Conservation (phyloP, 2,329 filamentous ascomycete species). For the Plenodomus lindquistii region DNA sequence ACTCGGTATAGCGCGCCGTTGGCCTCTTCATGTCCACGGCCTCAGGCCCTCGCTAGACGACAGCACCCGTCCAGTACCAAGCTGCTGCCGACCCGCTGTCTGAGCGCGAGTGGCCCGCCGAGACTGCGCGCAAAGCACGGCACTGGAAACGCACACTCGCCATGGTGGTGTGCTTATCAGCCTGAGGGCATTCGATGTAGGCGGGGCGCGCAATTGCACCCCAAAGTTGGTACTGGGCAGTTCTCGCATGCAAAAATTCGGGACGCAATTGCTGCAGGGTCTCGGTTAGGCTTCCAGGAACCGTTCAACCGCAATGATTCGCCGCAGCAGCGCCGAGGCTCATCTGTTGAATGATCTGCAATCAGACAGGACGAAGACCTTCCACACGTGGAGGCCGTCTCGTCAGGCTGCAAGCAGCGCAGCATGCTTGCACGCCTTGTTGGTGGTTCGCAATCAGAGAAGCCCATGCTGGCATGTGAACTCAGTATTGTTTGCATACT, state of each 20-base stretch:
- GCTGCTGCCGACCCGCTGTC: slow-evolving; percentile 10
- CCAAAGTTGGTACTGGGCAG: slow-evolving; percentile 5
- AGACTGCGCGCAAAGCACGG: background rate
- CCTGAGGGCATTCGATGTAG: background rate
- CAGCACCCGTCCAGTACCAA: slow-evolving; percentile 2
- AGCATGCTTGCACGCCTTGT: background rate
- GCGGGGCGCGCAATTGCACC: slow-evolving; percentile 12
- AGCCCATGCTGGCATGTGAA: background rate
- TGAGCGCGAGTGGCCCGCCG: background rate
- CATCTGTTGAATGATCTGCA: slow-evolving; percentile 6
- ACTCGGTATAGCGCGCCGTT: slow-evolving; percentile 23
- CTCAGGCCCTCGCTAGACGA: slow-evolving; percentile 20
- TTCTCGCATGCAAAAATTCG: slow-evolving; percentile 10
- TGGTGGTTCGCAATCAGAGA: background rate
- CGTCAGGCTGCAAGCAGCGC: background rate
- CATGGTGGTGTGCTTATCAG: background rate
- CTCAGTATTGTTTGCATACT: background rate
- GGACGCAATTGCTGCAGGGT: slow-evolving; percentile 15
- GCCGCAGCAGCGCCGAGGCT: slow-evolving; percentile 6
- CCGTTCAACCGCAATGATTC: slow-evolving; percentile 10
- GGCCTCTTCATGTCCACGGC: background rate
- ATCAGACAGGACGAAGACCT: background rate
- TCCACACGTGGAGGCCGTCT: slow-evolving; percentile 6
- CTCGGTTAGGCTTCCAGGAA: slow-evolving; percentile 13
- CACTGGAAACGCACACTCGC: background rate